A percentile compares a stretch with the other conserved stretches of the same genome.
Evolutionary conservation across 352 stramenopile genomes (phyloP).

Genomic region (Pythium aquatile): DNA sequence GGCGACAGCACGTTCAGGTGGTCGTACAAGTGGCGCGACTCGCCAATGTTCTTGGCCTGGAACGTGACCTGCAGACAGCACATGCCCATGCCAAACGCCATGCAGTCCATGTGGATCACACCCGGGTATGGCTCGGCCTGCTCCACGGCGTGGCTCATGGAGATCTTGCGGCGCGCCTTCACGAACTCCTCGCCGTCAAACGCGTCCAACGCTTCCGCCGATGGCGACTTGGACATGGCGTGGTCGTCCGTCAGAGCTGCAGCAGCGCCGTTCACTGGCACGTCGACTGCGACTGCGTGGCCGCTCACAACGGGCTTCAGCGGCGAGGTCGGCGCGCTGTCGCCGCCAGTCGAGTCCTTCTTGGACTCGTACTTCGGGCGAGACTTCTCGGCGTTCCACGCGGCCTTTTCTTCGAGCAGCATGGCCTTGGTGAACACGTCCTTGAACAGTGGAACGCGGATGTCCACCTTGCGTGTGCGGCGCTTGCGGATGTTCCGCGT

Average conservation of each 20-base stretch:
- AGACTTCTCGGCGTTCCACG: constrained; percentile 79
- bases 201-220: constrained; percentile 41
- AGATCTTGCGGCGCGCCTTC: constrained; percentile 62
- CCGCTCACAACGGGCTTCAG: constrained; percentile 10
- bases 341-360: constrained; percentile 20
- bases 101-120: constrained; percentile 99
- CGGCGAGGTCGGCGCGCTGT: constrained; percentile 22
- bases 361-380: constrained; percentile 79
- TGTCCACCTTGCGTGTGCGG: constrained; percentile 82
- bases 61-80: constrained; percentile 99
- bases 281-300: constrained; percentile 19
- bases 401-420: constrained; percentile 63
- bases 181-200: constrained; percentile 44
- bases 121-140: constrained; percentile 77
- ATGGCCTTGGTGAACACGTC: constrained; percentile 81
- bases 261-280: background rate
- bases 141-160: constrained; percentile 64
- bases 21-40: constrained; percentile 99
- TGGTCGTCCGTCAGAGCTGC: background rate
- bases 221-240: constrained; percentile 76
- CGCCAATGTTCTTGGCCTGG: constrained; percentile 96
- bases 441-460: constrained; percentile 83
- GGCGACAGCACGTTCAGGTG: constrained; percentile 98
- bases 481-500: constrained; percentile 98
- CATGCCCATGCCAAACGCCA: constrained; percentile 99